Evolutionary conservation across 257 asterid genomes (phyloP).

Genomic region (Plantago major): DNA sequence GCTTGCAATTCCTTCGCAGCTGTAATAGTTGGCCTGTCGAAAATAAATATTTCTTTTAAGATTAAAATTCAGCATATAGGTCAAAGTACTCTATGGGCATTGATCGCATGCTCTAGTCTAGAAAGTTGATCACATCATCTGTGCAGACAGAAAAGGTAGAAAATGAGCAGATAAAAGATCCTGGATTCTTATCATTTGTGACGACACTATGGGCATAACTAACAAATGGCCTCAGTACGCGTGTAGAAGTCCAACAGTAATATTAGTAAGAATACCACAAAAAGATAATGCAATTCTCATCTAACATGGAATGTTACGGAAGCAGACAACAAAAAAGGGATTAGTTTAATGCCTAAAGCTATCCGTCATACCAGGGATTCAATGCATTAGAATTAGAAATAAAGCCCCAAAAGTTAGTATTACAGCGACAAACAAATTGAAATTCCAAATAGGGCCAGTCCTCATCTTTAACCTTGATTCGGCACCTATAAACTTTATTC

Average conservation of each 20-base stretch:
- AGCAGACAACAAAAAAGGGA: no score
- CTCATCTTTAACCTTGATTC: no score
- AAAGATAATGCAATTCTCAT: no score
- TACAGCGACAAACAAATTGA: neutral
- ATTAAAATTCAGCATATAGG: neutral
- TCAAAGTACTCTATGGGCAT: neutral
- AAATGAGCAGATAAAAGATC: neutral
- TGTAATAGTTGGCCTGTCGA: constrained; percentile 33
- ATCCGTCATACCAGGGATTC: no score
- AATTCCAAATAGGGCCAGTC: neutral
- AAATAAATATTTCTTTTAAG: constrained; percentile 15
- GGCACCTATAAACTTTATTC: no score
- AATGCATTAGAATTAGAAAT: neutral
- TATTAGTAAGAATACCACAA: no score
- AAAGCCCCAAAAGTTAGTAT: neutral
- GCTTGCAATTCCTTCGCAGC: constrained; percentile 26
- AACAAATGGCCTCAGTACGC: neutral
- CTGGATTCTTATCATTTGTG: neutral
- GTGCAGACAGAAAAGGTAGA: neutral
- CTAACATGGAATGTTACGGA: no score
- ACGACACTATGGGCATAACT: constrained; percentile 5
- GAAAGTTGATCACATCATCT: constrained; percentile 1
- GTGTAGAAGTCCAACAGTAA: neutral
- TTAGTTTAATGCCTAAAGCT: no score
- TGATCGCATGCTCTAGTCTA: neutral